A percentile compares a stretch with the other conserved stretches of the same genome.
phyloP scores from a whole-genome alignment of 2,329 filamentous ascomycete species.

The Colletotrichum chlorophyti region DNA sequence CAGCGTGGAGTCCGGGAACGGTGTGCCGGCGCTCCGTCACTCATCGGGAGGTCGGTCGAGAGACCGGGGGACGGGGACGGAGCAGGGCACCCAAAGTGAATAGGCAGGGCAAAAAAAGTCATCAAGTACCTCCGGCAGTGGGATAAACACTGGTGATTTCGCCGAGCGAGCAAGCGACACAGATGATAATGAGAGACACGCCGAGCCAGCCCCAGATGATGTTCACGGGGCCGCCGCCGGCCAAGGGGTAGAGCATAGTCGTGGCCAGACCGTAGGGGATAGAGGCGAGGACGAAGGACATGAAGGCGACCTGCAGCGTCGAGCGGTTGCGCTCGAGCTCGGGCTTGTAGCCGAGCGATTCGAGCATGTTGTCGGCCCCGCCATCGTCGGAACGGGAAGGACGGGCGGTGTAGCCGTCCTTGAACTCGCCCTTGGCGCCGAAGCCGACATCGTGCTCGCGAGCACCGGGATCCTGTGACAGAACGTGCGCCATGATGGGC shows the following conservation, averaged over 20 bases:
- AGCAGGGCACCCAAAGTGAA: no score
- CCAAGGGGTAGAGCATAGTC: slow-evolving; percentile 71
- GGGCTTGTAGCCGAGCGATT: slow-evolving; percentile 70
- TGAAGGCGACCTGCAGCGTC: slow-evolving; percentile 74
- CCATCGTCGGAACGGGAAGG: slow-evolving; percentile 37
- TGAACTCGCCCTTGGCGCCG: slow-evolving; percentile 15
- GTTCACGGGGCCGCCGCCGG: slow-evolving; percentile 70
- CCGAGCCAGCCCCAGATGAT: slow-evolving; percentile 77
- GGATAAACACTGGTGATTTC: slow-evolving; percentile 81
- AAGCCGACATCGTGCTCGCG: slow-evolving; percentile 26
- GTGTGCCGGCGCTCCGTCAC: not conserved
- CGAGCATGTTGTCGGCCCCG: slow-evolving; percentile 67
- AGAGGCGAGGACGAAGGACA: slow-evolving; percentile 78
- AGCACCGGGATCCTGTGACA: slow-evolving; percentile 29
- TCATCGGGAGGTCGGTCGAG: not conserved
- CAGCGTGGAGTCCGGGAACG: slow-evolving; percentile 21
- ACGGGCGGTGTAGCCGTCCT: slow-evolving; percentile 27
- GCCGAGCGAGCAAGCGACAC: slow-evolving; percentile 73
- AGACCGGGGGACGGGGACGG: no score
- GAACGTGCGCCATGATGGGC: slow-evolving; percentile 23
- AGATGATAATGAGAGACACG: slow-evolving; percentile 74
- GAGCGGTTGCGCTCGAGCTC: slow-evolving; percentile 70
- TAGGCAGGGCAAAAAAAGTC: not conserved
- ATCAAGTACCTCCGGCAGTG: slow-evolving; percentile 67
- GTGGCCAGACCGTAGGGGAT: slow-evolving; percentile 78